Evolutionary conservation across 2,329 filamentous ascomycete genomes (phyloP), one percentile per base, ranked within the genome.

Genomic region (Epichloe bromicola): DNA sequence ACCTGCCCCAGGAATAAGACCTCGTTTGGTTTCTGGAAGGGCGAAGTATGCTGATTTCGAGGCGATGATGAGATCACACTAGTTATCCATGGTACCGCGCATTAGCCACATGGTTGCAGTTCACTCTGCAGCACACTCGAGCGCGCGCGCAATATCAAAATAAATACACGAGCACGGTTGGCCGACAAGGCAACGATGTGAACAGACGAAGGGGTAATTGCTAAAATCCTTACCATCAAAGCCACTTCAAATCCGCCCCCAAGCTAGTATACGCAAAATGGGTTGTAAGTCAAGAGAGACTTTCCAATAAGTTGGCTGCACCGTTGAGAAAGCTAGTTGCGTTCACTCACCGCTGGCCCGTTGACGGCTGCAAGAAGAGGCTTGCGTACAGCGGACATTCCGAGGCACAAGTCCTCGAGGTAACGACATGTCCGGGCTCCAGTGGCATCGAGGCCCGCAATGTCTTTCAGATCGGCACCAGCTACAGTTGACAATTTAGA

Each of bases 211-310:
- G 15, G 46, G 26, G 33, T 14, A 41, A 40, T 26, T 34, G 17
- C 23, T 20, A 12, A 7, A 43, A 26, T 39, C 61, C 58, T 61
- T 60, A 73, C 70, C 57, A 70, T 69, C 33, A 76, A 62, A 4
- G 72, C 72, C 41, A 76, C 59, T 52, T 76, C 74, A 49, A 74
- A 76, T 5, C 74, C 74, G 14, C 74, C 73, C 33, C 73, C 73
- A 33, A 76, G 66, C 72, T 73, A 48, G 49, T 51, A 54, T 51
- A 44, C 43, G 43, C 50, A 51, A 20, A 50, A 5, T 38, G 43
- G 43, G 44, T 43, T 45, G 46, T 55, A 34, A 61, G 49, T 40
- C 5, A 34, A 20, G 12, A 42, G 36, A 33, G 47, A 36, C 14
- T 45, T 10, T 6, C 10, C 5, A 23, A 36, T 10, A 15, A n/a